Evolutionary conservation across 176 grass and related monocot species (phyloP), one percentile per base, ranked within the genome.

Genomic region (Juncus effusus): DNA sequence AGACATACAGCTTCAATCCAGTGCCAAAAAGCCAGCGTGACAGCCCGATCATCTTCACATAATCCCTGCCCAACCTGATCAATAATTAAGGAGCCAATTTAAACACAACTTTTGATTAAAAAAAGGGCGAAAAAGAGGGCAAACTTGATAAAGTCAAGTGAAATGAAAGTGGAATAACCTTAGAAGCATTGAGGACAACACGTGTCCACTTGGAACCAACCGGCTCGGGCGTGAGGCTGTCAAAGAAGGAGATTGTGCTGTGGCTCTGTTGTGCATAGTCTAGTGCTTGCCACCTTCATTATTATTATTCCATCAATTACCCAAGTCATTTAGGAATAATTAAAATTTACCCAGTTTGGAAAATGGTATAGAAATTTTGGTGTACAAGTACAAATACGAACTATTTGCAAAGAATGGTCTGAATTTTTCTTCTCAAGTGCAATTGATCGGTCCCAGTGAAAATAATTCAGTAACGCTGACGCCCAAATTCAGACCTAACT

Each of bases 171-270:
- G 28, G 40, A 4, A 36, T 79, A 40, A 61, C 93, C 93, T 89
- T 97, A 62, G 88, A 92, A 13, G 93, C 93, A 16, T 88, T 97
- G 81, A 92, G 59, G 39, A 78, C 67, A 63, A 89, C 78, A 37
- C 93, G 93, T 63, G 69, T 88, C 93, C 93, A 97, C 63, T 87
- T 88, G 13, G 88, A 97, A 67, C 73, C 75, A 1, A 79, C 75
- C 0, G 82, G 87, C 82, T 97, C 93, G n/a, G 80, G 82, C 50
- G 86, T 81, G 56, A 57, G 82, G 40, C 71, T 57, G 15, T 89
- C 80, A 74, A 89, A 97, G 93, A 92, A 97, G 56, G 80, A 82
- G 52, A 92, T 44, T 7, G 93, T 97, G 72, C 77, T 97, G 72
- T 89, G 82, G 63, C 70, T 88, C 16, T 89, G 79, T 4, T 41